Base-by-base conservation (phyloP, 2,329 filamentous ascomycete species). In the Penicillium sp. region DNA sequence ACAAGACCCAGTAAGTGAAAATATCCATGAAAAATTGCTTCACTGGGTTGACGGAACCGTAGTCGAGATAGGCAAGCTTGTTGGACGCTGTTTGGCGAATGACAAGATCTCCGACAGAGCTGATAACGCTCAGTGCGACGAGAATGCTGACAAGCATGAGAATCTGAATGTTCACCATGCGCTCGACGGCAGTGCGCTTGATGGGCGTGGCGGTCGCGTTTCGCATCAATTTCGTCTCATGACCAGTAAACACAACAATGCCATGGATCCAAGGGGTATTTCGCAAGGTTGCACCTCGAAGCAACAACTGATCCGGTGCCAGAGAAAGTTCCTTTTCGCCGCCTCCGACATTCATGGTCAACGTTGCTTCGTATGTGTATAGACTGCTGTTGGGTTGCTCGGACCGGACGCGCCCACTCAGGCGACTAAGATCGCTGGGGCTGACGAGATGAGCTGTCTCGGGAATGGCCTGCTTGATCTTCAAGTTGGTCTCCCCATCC, bases 211-310 rank as follows among this genome's bases (percentile, higher is more conserved):
- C 91, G 3, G 91, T 98, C 13, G 93, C 94, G 66, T 98, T 98
- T 59, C 93, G 85, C 93, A 98, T 97, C 54, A 98, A 79, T 72
- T 98, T 98, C 5, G 93, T 97, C 73, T 98, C 93, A 70, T 98
- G 93, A 44, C 93, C 93, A 3, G 89, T 95, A 63, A 97, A 98
- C 12, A 98, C 91, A 46, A 98, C 93, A 13, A 95, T 81, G 35
- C 91, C 93, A 66, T 98, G 89, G 42, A 97, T 83, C 91, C 93
- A 98, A 28, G 90, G 91, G 1, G 93, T 98, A 64, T 98, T 98
- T 60, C 93, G 82, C 48, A 98, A 76, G 1, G 90, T 97, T 24
- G 93, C 93, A 54, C 93, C 93, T 75, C 93, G 84, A 32, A 98
- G 80, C 13, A 98, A 77, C 36, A 98, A 79, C 69, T 98, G 93